These are phyloP conservation scores for Beauveria varroae DNA, from an alignment of 2,329 filamentous ascomycete genomes.

Conservation along the genomic window DNA sequence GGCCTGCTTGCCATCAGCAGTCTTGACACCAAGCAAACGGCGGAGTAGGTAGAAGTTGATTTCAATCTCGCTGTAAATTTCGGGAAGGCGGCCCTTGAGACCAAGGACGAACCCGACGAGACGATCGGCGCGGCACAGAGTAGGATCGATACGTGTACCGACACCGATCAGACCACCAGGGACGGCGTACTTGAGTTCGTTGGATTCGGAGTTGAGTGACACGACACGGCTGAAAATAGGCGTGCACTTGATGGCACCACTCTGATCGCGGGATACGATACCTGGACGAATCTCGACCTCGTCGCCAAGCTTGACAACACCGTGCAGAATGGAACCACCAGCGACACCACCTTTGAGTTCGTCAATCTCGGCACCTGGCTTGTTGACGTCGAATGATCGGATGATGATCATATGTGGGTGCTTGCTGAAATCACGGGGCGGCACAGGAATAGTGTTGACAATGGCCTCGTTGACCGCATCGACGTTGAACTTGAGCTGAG, in stretches of 20 bases:
- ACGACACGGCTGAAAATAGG: slow-evolving; percentile 95
- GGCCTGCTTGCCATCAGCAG: slow-evolving; percentile 95
- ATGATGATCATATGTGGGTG: slow-evolving; percentile 99
- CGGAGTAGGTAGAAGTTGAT: slow-evolving; percentile 99
- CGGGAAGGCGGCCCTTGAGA: slow-evolving; percentile 84
- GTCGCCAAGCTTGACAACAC: slow-evolving; percentile 92
- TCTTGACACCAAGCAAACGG: slow-evolving; percentile 90
- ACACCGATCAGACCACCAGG: slow-evolving; percentile 97
- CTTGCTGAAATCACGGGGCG: slow-evolving; percentile 79
- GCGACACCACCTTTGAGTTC: slow-evolving; percentile 98
- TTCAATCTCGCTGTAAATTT: slow-evolving; percentile 97
- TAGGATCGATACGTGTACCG: slow-evolving; percentile 93
- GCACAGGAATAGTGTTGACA: slow-evolving; percentile 90
- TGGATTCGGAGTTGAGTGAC: slow-evolving; percentile 93
- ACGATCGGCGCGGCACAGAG: slow-evolving; percentile 96
- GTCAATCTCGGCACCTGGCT: slow-evolving; percentile 97
- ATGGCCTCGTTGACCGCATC: slow-evolving; percentile 96
- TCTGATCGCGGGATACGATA: slow-evolving; percentile 91
- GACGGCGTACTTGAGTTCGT: slow-evolving; percentile 96
- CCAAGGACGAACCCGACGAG: slow-evolving; percentile 96
- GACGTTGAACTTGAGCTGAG: slow-evolving; percentile 99
- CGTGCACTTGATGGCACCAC: slow-evolving; percentile 89
- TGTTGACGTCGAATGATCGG: slow-evolving; percentile 98
- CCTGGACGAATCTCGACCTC: slow-evolving; percentile 99
- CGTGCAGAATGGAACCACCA: slow-evolving; percentile 91